Evolutionary conservation across 2,329 filamentous ascomycete species (phyloP).

Genomic region (Fusarium chlamydosporum): DNA sequence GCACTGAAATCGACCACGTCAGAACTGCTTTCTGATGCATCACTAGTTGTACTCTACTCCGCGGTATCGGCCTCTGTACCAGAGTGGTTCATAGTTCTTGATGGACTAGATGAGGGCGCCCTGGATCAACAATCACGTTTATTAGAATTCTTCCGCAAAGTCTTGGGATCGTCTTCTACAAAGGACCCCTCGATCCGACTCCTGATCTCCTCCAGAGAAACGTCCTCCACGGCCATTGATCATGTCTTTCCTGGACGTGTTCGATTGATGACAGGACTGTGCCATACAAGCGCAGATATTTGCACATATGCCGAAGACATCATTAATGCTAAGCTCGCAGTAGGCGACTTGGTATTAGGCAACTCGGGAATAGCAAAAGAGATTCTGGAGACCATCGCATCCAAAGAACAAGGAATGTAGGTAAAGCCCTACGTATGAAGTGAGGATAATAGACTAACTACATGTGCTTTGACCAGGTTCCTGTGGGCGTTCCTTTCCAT

Average conservation of each 20-base stretch:
- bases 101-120: conserved; percentile 2
- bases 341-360: fast-evolving
- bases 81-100: neutral
- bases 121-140: neutral
- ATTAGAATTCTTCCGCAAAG: neutral
- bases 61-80: fast-evolving
- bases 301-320: neutral
- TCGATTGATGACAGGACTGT: neutral
- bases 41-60: neutral
- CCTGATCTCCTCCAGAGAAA: neutral
- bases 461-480: conserved; percentile 17
- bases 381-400: neutral
- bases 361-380: fast-evolving
- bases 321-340: neutral
- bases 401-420: conserved; percentile 11
- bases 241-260: neutral
- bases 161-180: fast-evolving
- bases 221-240: neutral
- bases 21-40: neutral
- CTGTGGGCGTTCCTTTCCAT: conserved; percentile 31
- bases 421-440: fast-evolving
- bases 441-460: neutral
- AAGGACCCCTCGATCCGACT: neutral
- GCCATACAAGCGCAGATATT: neutral
- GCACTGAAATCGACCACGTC: fast-evolving